Evolutionary conservation across 805 yeast genomes (phyloP), one percentile per base, ranked within the genome.

Genomic region (Torulaspora maleeae): DNA sequence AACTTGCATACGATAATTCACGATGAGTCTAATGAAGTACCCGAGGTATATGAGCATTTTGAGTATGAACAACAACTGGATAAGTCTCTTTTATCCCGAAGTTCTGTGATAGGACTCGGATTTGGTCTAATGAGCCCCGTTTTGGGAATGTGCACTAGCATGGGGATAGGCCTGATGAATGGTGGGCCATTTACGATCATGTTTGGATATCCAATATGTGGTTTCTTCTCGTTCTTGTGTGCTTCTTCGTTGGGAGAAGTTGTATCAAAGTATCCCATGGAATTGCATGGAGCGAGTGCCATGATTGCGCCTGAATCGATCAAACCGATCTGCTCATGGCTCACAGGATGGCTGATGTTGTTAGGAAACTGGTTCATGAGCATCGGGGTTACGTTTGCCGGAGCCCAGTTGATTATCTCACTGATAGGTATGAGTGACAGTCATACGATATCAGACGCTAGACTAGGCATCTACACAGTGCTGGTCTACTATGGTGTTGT

Each of bases 61-160:
- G 78, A 78, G 44, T 85, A 86, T 60, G 82, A 82, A 53, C 89
- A 83, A 59, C 85, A 81, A 37, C 67, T 86, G 48, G 79, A 78
- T 48, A 73, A 87, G 53, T 80, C 82, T 49, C 47, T 64, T 28
- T 71, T 85, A 45, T 80, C 86, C 0, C 81, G 83, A 9, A 70
- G 79, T 1, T 82, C 90, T 0, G 78, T 86, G 36, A 77, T 86
- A 17, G 95, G 93, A 3, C 67, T 86, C 19, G 91, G 93, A 0
- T 84, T 86, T 60, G 80, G 89, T 1, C 66, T 86, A 27, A 83
- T 86, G 90, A 86, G 87, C 34, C 90, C 87, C 0, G 91, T 90
- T 0, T 74, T 84, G 54, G 89, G 91, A 1, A 74, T 86, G 54
- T 79, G 88, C 8, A 79, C 87, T 3, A 83, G 89, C 1, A 70